Conservation (phyloP, 2,329 filamentous ascomycete genomes). For the Pseudocercospora fuligena region DNA sequence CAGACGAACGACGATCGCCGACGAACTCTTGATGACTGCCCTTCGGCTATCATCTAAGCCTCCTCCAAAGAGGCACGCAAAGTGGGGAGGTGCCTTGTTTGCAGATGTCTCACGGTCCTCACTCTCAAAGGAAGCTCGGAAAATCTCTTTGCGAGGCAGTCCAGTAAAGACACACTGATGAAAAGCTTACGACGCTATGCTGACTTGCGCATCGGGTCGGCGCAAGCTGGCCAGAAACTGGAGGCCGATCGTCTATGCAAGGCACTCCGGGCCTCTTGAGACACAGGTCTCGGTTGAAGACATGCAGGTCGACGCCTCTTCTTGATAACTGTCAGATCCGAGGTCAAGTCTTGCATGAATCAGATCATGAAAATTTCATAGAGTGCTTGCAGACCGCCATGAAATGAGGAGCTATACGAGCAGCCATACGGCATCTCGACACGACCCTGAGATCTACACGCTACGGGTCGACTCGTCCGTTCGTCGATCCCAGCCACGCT, state of each 20-base stretch:
- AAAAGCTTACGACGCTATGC: background rate
- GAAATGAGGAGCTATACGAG: conserved; percentile 1
- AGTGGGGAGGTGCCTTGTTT: background rate
- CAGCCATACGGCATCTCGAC: background rate
- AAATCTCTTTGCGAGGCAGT: background rate
- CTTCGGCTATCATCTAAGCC: background rate
- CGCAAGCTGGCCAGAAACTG: background rate
- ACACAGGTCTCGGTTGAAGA: background rate
- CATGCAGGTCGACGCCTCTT: background rate
- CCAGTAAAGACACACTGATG: background rate
- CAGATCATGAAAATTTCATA: background rate
- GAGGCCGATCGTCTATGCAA: background rate
- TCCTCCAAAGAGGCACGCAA: background rate
- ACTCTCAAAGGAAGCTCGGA: background rate
- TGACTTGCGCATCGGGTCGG: background rate
- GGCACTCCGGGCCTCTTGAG: background rate
- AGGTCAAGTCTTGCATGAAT: background rate
- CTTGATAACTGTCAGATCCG: background rate
- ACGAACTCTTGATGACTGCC: no score
- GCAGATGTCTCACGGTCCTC: background rate
- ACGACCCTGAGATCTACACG: background rate
- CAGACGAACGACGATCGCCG: no score
- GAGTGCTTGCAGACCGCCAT: conserved; percentile 1
- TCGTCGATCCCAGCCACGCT: background rate
- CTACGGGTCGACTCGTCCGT: background rate